Conservation (phyloP, 345 rosid genomes). For the Sisymbrium altissimum region DNA sequence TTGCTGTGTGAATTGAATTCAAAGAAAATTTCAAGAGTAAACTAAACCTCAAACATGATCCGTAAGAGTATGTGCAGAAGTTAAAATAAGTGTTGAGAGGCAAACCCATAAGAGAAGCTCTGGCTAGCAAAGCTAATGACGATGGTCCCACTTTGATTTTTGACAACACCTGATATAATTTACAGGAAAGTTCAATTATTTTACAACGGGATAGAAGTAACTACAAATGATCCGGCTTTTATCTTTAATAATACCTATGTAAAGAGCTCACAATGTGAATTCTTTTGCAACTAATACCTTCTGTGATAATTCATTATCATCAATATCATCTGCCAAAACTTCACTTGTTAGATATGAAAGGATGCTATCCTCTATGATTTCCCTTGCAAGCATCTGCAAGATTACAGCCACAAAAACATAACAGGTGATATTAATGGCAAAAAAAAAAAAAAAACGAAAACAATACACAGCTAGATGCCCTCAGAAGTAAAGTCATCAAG, state of each 20-base stretch:
- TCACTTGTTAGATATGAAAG: constrained; percentile 72
- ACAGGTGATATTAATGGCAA: neutral
- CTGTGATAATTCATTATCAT: constrained; percentile 40
- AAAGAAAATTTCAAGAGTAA: constrained; percentile 16
- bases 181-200: neutral
- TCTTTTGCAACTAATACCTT: constrained; percentile 45
- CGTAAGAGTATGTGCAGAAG: neutral
- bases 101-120: constrained; percentile 80
- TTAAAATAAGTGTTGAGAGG: constrained; percentile 7
- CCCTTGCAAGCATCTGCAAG: constrained; percentile 80
- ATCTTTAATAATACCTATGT: neutral
- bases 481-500: neutral
- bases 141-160: constrained; percentile 78
- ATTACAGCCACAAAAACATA: constrained; percentile 20
- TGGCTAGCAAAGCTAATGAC: constrained; percentile 78
- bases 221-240: neutral
- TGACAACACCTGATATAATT: constrained; percentile 54
- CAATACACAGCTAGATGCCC: constrained; percentile 14
- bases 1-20: constrained; percentile 48
- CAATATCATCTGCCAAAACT: constrained; percentile 44
- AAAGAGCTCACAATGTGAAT: neutral
- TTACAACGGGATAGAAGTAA: constrained; percentile 3
- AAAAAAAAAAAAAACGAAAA: neutral
- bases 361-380: constrained; percentile 76
- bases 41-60: constrained; percentile 11